Evolutionary conservation across 2,329 filamentous ascomycete genomes (phyloP).

Genomic region (Chrysoporthe cubensis): DNA sequence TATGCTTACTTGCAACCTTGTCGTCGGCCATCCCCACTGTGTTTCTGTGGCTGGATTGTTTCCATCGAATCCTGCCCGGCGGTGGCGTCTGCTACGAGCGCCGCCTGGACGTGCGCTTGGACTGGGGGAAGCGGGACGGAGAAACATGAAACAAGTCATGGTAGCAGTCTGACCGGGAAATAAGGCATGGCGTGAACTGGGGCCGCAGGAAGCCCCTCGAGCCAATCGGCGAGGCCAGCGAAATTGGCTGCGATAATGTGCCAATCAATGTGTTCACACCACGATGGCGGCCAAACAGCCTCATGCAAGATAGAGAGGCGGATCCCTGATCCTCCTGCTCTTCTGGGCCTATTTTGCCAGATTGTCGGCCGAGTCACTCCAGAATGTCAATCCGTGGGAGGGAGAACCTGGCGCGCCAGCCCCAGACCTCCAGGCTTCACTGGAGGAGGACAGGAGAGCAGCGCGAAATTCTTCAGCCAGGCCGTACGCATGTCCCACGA

Average conservation of each 20-base stretch:
- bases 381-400: background rate
- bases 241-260: background rate
- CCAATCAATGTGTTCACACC: no score
- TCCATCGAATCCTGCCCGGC: background rate
- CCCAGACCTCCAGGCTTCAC: no score
- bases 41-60: background rate
- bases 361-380: background rate
- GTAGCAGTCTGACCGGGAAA: background rate
- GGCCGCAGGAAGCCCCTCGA: background rate
- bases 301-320: background rate
- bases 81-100: background rate
- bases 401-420: background rate
- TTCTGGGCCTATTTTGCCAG: background rate
- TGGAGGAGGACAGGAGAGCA: background rate
- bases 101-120: background rate
- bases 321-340: background rate
- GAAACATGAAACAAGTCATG: slow-evolving; percentile 14
- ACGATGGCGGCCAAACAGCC: background rate
- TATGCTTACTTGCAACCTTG: slow-evolving; percentile 4
- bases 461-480: no score
- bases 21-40: background rate
- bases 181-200: background rate
- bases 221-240: slow-evolving; percentile 18
- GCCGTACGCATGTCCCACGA: no score
- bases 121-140: background rate